Percentiles rank a stretch among this genome's conserved stretches.
These are phyloP conservation scores for Aspergillus aculeatinus DNA, from an alignment of 2,329 filamentous ascomycete species.

Conservation along the genomic window DNA sequence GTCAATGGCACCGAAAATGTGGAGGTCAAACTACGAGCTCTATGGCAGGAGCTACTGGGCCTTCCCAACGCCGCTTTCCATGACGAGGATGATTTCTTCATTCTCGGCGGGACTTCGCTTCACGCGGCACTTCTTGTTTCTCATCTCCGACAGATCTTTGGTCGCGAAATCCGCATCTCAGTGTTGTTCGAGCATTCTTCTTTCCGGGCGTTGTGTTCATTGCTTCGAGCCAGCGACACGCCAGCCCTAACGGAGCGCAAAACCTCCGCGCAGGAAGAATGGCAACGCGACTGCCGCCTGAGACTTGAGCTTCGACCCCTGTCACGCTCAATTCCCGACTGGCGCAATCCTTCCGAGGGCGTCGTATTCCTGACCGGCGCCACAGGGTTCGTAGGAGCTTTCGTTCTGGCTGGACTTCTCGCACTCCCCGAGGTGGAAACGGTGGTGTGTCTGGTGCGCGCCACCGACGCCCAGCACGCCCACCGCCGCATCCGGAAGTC, in stretches of 20 bases:
- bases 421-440: conserved; percentile 51
- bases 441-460: conserved; percentile 71
- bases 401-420: conserved; percentile 69
- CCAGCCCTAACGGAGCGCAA: neutral
- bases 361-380: conserved; percentile 74
- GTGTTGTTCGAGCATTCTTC: conserved; percentile 22
- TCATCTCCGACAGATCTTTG: neutral
- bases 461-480: conserved; percentile 49
- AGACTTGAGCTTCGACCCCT: conserved; percentile 1
- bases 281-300: conserved; percentile 19
- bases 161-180: conserved; percentile 10
- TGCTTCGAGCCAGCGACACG: conserved; percentile 4
- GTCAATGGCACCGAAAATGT: neutral
- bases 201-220: conserved; percentile 8
- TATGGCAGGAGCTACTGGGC: conserved; percentile 1
- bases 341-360: conserved; percentile 15
- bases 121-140: neutral
- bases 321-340: neutral
- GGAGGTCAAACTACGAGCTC: neutral
- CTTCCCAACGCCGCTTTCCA: conserved; percentile 3
- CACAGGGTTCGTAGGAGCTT: conserved; percentile 79
- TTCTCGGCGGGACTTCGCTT: neutral
- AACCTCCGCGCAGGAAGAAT: conserved; percentile 13
- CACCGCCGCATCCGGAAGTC: conserved; percentile 7
- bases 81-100: neutral